These are phyloP conservation scores for Vitellaria paradoxa DNA, from an alignment of 179 eudicot species.

Conservation along the genomic window DNA sequence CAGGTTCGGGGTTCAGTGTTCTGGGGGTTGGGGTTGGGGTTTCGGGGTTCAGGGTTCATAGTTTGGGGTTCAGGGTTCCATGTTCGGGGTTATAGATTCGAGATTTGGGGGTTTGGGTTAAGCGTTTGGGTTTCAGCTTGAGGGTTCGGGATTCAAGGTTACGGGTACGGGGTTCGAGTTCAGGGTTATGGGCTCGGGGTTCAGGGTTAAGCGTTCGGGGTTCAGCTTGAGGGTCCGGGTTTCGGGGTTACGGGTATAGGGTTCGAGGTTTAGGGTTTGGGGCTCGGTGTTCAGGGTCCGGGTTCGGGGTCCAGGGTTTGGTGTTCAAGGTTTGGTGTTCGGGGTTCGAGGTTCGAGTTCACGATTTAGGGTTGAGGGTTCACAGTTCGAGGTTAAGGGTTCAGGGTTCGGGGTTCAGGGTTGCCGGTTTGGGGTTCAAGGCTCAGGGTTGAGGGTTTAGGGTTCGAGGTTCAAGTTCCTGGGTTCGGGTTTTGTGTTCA, in stretches of 20 bases:
- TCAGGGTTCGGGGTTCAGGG: too few relatives aligned
- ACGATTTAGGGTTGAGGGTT: constrained; percentile 28
- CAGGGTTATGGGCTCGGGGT: constrained; percentile 19
- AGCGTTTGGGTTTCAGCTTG: constrained; percentile 15
- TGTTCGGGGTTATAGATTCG: constrained; percentile 23
- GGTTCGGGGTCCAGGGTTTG: constrained; percentile 27
- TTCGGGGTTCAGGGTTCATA: constrained; percentile 21
- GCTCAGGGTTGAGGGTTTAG: too few relatives aligned
- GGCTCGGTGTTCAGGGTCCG: constrained; percentile 19
- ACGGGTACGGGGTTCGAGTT: constrained; percentile 23
- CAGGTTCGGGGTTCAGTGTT: too few relatives aligned
- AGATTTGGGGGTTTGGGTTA: constrained; percentile 14
- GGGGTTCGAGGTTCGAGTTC: constrained; percentile 18
- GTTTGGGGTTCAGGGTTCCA: constrained; percentile 22
- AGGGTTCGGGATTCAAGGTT: constrained; percentile 24
- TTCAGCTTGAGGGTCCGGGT: constrained; percentile 14
- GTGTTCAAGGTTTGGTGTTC: constrained; percentile 19
- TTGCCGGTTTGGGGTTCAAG: constrained; percentile 18
- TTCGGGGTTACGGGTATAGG: constrained; percentile 16
- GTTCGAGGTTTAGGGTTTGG: too few relatives aligned
- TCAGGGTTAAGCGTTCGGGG: constrained; percentile 20
- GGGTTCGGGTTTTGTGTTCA: constrained; percentile 20
- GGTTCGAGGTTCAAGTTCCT: too few relatives aligned
- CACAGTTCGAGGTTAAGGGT: constrained; percentile 21
- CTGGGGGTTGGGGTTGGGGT: constrained; percentile 18